Percentiles rank a stretch among this genome's conserved stretches.
phyloP scores from a whole-genome alignment of 176 grass and related monocot species.

The Puya raimondii region DNA sequence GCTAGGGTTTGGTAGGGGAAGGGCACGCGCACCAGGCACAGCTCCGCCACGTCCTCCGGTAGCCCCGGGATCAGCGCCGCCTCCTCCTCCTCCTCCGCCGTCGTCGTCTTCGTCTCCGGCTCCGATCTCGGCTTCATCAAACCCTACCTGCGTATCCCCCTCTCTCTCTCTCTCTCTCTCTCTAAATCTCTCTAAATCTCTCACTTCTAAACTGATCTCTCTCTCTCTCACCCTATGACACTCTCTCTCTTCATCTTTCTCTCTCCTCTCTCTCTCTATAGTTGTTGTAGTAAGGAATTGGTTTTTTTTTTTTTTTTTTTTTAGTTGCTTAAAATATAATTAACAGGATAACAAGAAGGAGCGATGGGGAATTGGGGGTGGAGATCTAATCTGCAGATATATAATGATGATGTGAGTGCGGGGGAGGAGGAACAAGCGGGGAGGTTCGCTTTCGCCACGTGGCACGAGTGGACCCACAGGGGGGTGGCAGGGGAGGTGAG shows the following conservation, averaged over 20 bases:
- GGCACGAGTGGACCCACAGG: neutral
- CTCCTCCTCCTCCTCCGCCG: constrained; percentile 21
- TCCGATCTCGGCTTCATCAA: constrained; percentile 11
- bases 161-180: neutral
- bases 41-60: constrained; percentile 92
- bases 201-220: neutral
- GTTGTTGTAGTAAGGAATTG: too few relatives aligned
- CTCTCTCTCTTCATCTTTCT: neutral
- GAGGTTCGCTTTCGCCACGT: neutral
- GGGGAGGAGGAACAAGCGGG: neutral
- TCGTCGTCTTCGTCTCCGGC: constrained; percentile 20
- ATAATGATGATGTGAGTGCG: neutral
- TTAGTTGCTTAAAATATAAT: neutral
- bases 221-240: too few relatives aligned
- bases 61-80: constrained; percentile 71
- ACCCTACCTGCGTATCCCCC: neutral
- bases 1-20: constrained; percentile 89
- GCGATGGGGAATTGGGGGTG: neutral
- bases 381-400: neutral
- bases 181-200: neutral
- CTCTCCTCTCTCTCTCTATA: too few relatives aligned
- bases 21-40: constrained; percentile 96
- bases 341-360: neutral
- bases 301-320: neutral
- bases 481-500: neutral